Percentiles rank a stretch among this genome's conserved stretches.
phyloP scores from a whole-genome alignment of 1,284 basidiomycete genomes.

The Xerocomus nothofagi region DNA sequence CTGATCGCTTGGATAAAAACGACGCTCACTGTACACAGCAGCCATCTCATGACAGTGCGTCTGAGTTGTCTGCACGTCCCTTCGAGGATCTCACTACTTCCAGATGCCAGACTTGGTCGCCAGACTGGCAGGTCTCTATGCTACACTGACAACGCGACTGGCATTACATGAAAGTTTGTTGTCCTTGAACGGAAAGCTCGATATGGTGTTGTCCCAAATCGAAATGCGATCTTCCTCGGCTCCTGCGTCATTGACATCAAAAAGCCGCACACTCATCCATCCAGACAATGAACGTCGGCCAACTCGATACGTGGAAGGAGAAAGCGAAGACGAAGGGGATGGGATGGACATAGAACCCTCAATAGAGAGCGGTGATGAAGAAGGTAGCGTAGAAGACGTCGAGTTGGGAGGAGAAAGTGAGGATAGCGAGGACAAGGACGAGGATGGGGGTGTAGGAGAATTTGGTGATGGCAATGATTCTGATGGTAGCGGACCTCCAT shows the following conservation, averaged over 20 bases:
- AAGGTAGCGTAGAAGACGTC: slow-evolving; percentile 68
- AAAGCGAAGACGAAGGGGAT: slow-evolving; percentile 69
- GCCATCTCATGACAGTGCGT: slow-evolving; percentile 91
- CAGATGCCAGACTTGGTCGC: slow-evolving; percentile 86
- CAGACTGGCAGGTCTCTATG: slow-evolving; percentile 81
- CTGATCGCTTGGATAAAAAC: slow-evolving; percentile 90
- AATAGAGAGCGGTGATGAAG: slow-evolving; percentile 60
- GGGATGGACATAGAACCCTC: slow-evolving; percentile 72
- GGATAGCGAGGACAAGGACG: slow-evolving; percentile 52
- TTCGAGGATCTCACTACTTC: slow-evolving; percentile 26
- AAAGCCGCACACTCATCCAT: slow-evolving; percentile 35
- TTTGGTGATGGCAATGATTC: slow-evolving; percentile 54
- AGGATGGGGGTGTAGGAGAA: slow-evolving; percentile 46
- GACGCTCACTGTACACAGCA: slow-evolving; percentile 85
- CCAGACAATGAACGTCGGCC: slow-evolving; percentile 39
- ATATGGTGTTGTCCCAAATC: slow-evolving; percentile 93
- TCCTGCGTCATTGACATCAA: slow-evolving; percentile 53
- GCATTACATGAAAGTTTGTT: slow-evolving; percentile 84
- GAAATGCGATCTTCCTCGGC: slow-evolving; percentile 74
- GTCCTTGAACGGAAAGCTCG: slow-evolving; percentile 85
- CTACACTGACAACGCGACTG: slow-evolving; percentile 79
- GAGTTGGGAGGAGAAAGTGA: slow-evolving; percentile 61
- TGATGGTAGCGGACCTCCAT: slow-evolving; percentile 49
- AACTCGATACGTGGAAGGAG: slow-evolving; percentile 71
- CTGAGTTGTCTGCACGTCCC: neutral